phyloP scores from a whole-genome alignment of 768 basidiomycete species.

The Daedaleopsis nitida region DNA sequence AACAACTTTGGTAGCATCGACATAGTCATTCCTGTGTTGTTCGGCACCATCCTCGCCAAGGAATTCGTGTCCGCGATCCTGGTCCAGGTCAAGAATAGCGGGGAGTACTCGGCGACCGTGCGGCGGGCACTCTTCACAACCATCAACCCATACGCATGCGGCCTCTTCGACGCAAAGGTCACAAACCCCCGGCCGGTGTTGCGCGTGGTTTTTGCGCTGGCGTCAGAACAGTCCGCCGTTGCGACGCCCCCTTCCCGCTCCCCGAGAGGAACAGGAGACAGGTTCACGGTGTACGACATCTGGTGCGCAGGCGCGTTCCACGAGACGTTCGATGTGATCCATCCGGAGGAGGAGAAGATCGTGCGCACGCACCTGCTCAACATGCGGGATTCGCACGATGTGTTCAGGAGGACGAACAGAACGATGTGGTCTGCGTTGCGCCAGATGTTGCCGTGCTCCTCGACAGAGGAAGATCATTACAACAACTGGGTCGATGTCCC shows the following conservation, averaged over 20 bases:
- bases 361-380: not conserved
- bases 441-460: slow-evolving; percentile 1
- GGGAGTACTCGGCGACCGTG: slow-evolving; percentile 12
- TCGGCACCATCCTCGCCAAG: slow-evolving; percentile 5
- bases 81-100: slow-evolving; percentile 29
- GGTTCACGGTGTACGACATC: slow-evolving; percentile 20
- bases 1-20: slow-evolving; percentile 27
- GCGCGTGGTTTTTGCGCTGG: slow-evolving; percentile 29
- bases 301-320: slow-evolving; percentile 16
- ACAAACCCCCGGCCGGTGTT: slow-evolving; percentile 17
- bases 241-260: not conserved
- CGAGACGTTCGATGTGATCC: slow-evolving; percentile 3
- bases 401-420: not conserved
- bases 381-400: not conserved
- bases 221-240: not conserved
- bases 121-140: slow-evolving; percentile 21
- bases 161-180: slow-evolving; percentile 22
- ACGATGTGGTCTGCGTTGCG: not conserved
- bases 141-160: slow-evolving; percentile 29
- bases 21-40: slow-evolving; percentile 30
- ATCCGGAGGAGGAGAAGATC: not conserved
- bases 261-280: not conserved
- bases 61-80: slow-evolving; percentile 30
- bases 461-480: not conserved
- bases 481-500: not conserved